These are phyloP conservation scores for Erodium moschatum DNA, from an alignment of 441 rosid genomes.

Conservation along the genomic window DNA sequence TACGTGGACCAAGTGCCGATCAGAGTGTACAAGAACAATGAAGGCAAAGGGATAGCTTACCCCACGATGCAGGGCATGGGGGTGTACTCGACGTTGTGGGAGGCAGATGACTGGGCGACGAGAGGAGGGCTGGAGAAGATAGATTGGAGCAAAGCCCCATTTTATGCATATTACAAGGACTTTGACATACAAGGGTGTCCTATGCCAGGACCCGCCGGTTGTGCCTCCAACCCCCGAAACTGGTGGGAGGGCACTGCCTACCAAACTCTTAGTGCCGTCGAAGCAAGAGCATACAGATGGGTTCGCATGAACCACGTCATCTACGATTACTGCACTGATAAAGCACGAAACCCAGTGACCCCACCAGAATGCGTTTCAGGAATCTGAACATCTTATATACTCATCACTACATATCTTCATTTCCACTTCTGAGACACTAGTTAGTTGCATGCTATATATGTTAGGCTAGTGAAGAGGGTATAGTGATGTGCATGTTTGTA, in stretches of 20 bases:
- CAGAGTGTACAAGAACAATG: constrained; percentile 30
- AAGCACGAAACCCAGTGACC: constrained; percentile 22
- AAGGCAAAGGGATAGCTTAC: constrained; percentile 23
- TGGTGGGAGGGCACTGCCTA: background rate
- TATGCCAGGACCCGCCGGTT: constrained; percentile 10
- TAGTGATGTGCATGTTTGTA: too few species aligned
- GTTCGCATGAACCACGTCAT: constrained; percentile 25
- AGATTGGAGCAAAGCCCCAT: constrained; percentile 28
- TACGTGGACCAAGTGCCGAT: constrained; percentile 22
- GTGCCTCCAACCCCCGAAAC: constrained; percentile 8
- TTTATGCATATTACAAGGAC: constrained; percentile 26
- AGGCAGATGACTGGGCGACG: constrained; percentile 32
- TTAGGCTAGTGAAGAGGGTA: too few species aligned
- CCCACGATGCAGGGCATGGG: constrained; percentile 28
- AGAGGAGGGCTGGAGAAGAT: constrained; percentile 42
- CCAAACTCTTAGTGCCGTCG: constrained; percentile 13
- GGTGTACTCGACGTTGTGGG: constrained; percentile 29
- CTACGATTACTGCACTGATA: constrained; percentile 25
- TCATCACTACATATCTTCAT: too few species aligned
- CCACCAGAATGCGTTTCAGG: constrained; percentile 17
- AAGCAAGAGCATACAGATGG: constrained; percentile 21
- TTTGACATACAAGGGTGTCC: constrained; percentile 20
- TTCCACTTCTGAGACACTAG: too few species aligned
- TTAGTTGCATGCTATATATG: too few species aligned
- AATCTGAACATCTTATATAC: background rate